Evolutionary conservation across 805 yeast species (phyloP), one percentile per base, ranked within the genome.

Genomic region (Candida coleopterorum): DNA sequence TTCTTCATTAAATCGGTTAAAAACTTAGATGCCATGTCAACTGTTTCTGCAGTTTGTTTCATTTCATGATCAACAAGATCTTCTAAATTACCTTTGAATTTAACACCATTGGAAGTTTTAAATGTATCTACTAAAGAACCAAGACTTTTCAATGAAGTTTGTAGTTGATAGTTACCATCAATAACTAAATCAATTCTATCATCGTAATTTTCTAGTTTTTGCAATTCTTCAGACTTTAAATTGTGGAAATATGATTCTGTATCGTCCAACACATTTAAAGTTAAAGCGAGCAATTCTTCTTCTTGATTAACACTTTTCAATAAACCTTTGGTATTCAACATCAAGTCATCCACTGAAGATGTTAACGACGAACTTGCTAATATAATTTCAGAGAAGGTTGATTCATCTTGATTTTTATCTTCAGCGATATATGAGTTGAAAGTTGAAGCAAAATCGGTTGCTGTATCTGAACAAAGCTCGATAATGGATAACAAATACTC

Each of bases 161-260:
- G 95, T 38, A 87, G 79, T 43, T 75, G 80, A 27, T 84, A 67
- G 50, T 86, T 86, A 41, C 84, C 79, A 44, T 77, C 76, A 46
- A 86, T 85, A 1, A 85, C 94, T 23, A 72, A 68, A 45, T 87
- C 96, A 9, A 85, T 77, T 53, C 79, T 78, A 37, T 79, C 85
- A 22, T 64, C 69, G 23, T 81, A 86, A 29, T 75, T 75, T 16
- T 62, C 55, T 20, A 78, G 54, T 4, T 65, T 70, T n/a, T 56
- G 59, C 37, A 85, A 58, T 14, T 66, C 53, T 16, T 69, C 70
- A 1, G 87, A 74, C 24, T 72, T 66, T 40, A 88, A 57, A 27
- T 75, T 72, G 40, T 68, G 72, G 47, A 85, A 78, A 49, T 78
- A 86, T 3, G 67, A 55, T 44, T 81, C 81, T 2, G 85, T 70